These are phyloP conservation scores for Cadophora luteo-olivacea DNA, from an alignment of 2,329 filamentous ascomycete genomes.

Conservation along the genomic window DNA sequence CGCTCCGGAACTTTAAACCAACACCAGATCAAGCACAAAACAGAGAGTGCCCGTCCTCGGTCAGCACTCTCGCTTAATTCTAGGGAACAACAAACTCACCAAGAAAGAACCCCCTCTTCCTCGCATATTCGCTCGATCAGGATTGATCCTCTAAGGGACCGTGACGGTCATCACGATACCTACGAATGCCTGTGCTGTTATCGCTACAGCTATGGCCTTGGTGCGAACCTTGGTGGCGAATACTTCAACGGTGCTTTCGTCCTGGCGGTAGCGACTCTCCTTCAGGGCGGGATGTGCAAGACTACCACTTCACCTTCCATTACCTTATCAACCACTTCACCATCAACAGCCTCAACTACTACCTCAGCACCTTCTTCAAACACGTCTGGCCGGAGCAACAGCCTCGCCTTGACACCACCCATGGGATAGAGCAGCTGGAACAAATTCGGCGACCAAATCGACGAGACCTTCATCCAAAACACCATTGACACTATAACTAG, in stretches of 20 bases:
- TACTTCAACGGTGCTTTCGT: too few species aligned
- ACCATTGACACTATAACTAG: too few species aligned
- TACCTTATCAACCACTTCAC: too few species aligned
- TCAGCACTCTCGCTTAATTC: not conserved
- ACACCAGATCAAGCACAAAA: constrained; percentile 49
- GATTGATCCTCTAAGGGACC: constrained; percentile 45
- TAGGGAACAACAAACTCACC: constrained; percentile 24
- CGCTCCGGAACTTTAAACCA: constrained; percentile 52
- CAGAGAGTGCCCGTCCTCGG: constrained; percentile 48
- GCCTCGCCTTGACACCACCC: constrained; percentile 48
- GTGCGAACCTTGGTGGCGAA: constrained; percentile 51
- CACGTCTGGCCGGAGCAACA: constrained; percentile 42
- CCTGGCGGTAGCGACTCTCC: too few species aligned
- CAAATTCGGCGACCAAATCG: constrained; percentile 56
- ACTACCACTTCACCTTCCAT: not conserved
- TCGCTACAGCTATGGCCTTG: constrained; percentile 38
- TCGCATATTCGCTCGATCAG: constrained; percentile 43
- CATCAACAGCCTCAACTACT: not conserved
- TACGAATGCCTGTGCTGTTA: constrained; percentile 32
- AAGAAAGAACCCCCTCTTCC: constrained; percentile 43
- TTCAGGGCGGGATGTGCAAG: not conserved
- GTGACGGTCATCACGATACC: constrained; percentile 36
- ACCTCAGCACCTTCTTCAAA: not conserved
- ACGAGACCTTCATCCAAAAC: constrained; percentile 52
- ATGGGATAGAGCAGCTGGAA: constrained; percentile 63